Evolutionary conservation across 129 eudicot species (phyloP).

Genomic region (Flaveria bidentis): DNA sequence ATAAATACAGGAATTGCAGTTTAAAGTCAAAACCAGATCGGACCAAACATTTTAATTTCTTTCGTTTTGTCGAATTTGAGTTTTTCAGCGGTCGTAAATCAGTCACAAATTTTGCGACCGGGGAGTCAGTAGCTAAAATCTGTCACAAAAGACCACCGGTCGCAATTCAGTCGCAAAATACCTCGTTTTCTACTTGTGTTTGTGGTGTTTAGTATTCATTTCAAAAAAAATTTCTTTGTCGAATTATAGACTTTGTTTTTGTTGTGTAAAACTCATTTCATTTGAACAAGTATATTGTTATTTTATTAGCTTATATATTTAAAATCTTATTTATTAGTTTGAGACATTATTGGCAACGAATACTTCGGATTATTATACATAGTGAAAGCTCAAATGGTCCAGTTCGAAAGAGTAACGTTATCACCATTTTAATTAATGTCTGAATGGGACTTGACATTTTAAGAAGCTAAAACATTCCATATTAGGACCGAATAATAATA

Average conservation of each 20-base stretch:
- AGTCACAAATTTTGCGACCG: too few relatives aligned
- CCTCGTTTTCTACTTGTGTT: too few relatives aligned
- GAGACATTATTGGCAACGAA: background rate
- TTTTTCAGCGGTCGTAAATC: background rate
- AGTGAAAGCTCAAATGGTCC: background rate
- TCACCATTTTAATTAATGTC: background rate
- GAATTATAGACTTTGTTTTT: background rate
- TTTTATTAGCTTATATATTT: background rate
- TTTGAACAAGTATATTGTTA: background rate
- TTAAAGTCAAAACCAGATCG: background rate
- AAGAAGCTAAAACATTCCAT: background rate
- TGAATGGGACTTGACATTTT: background rate
- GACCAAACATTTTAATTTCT: background rate
- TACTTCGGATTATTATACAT: background rate
- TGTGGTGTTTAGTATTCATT: slow-evolving; percentile 7
- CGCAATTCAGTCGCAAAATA: too few relatives aligned
- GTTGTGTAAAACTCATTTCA: background rate
- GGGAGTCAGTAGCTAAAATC: too few relatives aligned
- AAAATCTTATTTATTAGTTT: background rate
- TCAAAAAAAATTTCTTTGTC: background rate
- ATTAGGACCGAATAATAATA: background rate
- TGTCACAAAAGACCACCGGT: too few relatives aligned
- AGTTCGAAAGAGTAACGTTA: background rate
- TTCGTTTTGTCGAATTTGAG: background rate
- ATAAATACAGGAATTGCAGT: slow-evolving; percentile 8